Base-by-base conservation (phyloP, 2,329 filamentous ascomycete species). In the Calycina herbarum region DNA sequence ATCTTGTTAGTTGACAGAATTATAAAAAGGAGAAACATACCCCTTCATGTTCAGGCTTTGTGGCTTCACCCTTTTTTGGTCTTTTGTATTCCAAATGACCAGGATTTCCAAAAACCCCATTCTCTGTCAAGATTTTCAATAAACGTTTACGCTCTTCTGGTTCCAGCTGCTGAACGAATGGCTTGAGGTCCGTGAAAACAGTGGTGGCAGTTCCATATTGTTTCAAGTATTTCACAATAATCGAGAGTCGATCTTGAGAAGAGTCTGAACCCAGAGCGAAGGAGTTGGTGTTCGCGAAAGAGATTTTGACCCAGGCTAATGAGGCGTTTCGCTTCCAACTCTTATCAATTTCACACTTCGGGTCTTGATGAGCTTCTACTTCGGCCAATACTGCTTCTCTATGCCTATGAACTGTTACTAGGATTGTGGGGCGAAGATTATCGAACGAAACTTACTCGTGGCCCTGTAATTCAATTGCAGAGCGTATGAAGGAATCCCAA, bases 271-370 rank as follows among this genome's bases (percentile, higher is more conserved):
- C 42, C 20, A 31, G 40, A 51, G 57, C 57, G 45, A 68, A 68
- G n/a, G 63, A 17, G 3, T 40, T 59, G 35, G 40, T 58, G 29
- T 17, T 65, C 45, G 70, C 68, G 51, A 75, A 74, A 20, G 66
- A 63, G 35, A 72, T 62, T 20, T 68, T 72, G 3, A 75, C 67
- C 66, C 63, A 68, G 10, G 76, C 74, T 8, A 77, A 64, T 45
- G 73, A 74, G 5, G 75, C 76, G 67, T 77, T 77, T 67, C 76
- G 69, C 65, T 69, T 71, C 71, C 73, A 76, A 29, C 71, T 75
- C 54, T 77, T 77, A 58, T 76, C 75, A 48, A 76, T 68, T 17
- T 71, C 70, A 38, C 71, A 74, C 15, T 59, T 59, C 48, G 71
- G 70, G 42, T 74, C 71, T 45, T 76, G 60, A 65, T 77, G 74